These are phyloP conservation scores for Phytophthora vignae DNA, from an alignment of 352 stramenopile species.

Conservation along the genomic window DNA sequence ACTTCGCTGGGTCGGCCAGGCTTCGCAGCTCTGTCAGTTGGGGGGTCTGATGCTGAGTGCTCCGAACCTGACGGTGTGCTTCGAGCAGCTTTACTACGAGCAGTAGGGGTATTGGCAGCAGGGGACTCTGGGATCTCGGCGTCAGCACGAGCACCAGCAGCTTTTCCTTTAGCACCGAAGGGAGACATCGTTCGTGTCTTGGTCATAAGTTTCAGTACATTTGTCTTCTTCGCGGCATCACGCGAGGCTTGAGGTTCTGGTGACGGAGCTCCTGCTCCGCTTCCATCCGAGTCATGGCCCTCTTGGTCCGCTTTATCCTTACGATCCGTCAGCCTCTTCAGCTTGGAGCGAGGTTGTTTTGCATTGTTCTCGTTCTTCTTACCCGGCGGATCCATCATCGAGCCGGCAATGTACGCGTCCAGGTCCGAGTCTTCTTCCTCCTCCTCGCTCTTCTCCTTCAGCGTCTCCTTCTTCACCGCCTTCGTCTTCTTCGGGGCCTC, in stretches of 20 bases:
- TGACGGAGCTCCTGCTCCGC: constrained; percentile 9
- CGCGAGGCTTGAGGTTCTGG: constrained; percentile 24
- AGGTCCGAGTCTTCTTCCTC: constrained; percentile 38
- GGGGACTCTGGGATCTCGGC: neutral
- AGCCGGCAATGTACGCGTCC: constrained; percentile 35
- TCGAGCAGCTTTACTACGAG: constrained; percentile 7
- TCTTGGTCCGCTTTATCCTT: constrained; percentile 8
- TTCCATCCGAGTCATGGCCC: constrained; percentile 20
- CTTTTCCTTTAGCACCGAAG: constrained; percentile 52
- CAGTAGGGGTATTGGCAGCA: constrained; percentile 8
- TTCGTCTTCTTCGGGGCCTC: constrained; percentile 19
- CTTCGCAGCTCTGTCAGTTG: constrained; percentile 1
- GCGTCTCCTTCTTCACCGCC: constrained; percentile 10
- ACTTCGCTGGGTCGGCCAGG: constrained; percentile 22
- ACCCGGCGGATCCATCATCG: constrained; percentile 20
- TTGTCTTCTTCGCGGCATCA: constrained; percentile 42
- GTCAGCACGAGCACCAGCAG: constrained; percentile 15
- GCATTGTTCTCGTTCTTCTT: constrained; percentile 11
- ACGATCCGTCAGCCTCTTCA: constrained; percentile 31
- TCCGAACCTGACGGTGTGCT: constrained; percentile 26
- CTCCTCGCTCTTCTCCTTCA: constrained; percentile 20
- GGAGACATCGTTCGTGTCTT: constrained; percentile 75
- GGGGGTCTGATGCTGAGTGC: constrained; percentile 17
- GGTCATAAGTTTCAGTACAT: constrained; percentile 71
- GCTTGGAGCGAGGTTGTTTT: constrained; percentile 24